These are phyloP conservation scores for Aspergillus fumigatus DNA, from an alignment of 2,329 filamentous ascomycete species.

Conservation along the genomic window DNA sequence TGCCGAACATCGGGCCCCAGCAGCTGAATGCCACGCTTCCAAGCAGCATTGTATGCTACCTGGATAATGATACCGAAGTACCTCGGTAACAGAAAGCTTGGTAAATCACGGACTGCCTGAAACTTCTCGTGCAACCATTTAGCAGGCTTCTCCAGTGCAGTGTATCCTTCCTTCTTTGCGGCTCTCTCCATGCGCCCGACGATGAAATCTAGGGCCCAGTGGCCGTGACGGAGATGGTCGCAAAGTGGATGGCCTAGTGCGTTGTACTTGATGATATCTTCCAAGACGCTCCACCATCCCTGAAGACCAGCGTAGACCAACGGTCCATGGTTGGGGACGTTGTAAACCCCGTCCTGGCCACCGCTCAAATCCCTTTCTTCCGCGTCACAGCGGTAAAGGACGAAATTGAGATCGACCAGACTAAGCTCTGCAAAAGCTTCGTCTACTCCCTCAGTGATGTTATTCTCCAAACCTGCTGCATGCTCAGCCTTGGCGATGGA, in stretches of 20 bases:
- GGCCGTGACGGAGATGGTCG: constrained; percentile 83
- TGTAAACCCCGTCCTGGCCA: constrained; percentile 81
- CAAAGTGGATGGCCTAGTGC: constrained; percentile 90
- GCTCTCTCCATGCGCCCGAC: constrained; percentile 71
- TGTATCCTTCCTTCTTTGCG: constrained; percentile 58
- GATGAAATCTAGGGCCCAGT: constrained; percentile 90
- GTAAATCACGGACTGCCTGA: constrained; percentile 76
- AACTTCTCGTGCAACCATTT: constrained; percentile 81
- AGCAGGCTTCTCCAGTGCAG: constrained; percentile 60
- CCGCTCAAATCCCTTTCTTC: constrained; percentile 78
- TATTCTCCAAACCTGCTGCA: constrained; percentile 75
- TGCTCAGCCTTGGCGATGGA: constrained; percentile 89
- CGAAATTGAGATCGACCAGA: constrained; percentile 81
- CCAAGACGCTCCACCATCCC: constrained; percentile 93
- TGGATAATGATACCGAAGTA: constrained; percentile 90
- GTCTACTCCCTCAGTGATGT: constrained; percentile 75
- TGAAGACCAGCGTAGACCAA: constrained; percentile 95
- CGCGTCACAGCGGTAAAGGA: constrained; percentile 85
- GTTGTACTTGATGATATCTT: constrained; percentile 80
- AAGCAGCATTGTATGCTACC: constrained; percentile 80
- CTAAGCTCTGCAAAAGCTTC: constrained; percentile 71
- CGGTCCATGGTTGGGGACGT: constrained; percentile 75
- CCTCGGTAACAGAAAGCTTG: constrained; percentile 82
- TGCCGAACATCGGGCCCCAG: constrained; percentile 73
- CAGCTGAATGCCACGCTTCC: constrained; percentile 70